Percentiles rank a stretch among this genome's conserved stretches.
phyloP scores from a whole-genome alignment of 208 protist genomes.

The Naegleria fowleri region DNA sequence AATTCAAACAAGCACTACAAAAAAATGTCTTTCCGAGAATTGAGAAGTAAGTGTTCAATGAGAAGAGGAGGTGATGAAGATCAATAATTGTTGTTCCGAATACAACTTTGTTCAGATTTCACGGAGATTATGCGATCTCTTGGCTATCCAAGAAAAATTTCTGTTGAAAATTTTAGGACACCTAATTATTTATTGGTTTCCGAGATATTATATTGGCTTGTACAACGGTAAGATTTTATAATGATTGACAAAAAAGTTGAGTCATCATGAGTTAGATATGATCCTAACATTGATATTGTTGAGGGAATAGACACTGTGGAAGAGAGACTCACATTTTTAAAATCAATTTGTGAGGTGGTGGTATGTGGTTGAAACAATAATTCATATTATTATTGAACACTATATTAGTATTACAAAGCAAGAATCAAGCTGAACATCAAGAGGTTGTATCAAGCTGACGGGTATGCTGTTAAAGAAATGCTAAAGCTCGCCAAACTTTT shows the following conservation, averaged over 20 bases:
- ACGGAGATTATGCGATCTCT: constrained; percentile 87
- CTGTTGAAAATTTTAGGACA: constrained; percentile 88
- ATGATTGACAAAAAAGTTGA: not conserved
- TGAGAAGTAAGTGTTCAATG: not conserved
- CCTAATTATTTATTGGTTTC: constrained; percentile 90
- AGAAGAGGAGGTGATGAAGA: not conserved
- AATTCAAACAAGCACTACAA: not conserved
- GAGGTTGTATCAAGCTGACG: constrained; percentile 84
- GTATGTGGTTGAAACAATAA: not conserved
- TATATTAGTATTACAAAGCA: constrained; percentile 56
- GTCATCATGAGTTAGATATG: constrained; percentile 60
- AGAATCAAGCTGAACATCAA: constrained; percentile 87
- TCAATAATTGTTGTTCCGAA: not conserved
- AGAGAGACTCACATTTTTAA: constrained; percentile 83
- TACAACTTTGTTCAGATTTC: constrained; percentile 48
- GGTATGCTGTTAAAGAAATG: constrained; percentile 90
- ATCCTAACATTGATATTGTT: constrained; percentile 75
- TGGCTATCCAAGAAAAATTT: constrained; percentile 86
- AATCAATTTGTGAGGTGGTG: constrained; percentile 40
- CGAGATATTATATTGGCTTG: constrained; percentile 82
- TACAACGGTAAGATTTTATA: constrained; percentile 43
- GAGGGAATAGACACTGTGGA: constrained; percentile 77
- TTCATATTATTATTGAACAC: not conserved
- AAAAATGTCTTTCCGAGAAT: constrained; percentile 22
- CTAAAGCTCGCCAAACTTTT: constrained; percentile 82